These are phyloP conservation scores for Canavalia gladiata DNA, from an alignment of 306 rosid genomes.

Conservation along the genomic window DNA sequence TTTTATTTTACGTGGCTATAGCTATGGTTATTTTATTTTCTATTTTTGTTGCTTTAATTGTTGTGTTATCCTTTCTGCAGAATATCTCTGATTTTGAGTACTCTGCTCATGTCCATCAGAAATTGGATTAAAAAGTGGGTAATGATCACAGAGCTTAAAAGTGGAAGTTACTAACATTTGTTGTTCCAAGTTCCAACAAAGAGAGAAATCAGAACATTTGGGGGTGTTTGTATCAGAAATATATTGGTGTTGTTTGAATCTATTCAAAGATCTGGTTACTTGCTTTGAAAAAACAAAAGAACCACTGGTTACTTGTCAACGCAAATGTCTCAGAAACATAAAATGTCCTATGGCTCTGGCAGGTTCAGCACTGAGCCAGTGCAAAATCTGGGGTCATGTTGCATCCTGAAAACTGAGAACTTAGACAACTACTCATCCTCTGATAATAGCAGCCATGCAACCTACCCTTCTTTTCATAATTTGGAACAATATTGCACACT, in stretches of 20 bases:
- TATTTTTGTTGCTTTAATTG: constrained; percentile 23
- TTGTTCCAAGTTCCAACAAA: neutral
- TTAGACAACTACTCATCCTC: constrained; percentile 54
- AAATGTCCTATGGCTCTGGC: constrained; percentile 52
- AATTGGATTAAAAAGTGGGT: constrained; percentile 22
- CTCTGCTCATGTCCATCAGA: neutral
- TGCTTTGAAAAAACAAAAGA: neutral
- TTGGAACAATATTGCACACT: constrained; percentile 59
- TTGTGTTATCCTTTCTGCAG: constrained; percentile 58
- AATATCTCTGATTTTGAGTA: constrained; percentile 14
- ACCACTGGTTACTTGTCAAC: constrained; percentile 45
- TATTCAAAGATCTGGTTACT: neutral
- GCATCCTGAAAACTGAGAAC: constrained; percentile 53
- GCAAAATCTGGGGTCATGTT: constrained; percentile 61
- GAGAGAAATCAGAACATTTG: constrained; percentile 6
- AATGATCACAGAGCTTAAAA: constrained; percentile 35
- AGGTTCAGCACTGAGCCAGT: constrained; percentile 53
- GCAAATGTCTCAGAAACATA: constrained; percentile 63
- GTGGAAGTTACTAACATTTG: constrained; percentile 22
- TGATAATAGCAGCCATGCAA: constrained; percentile 52
- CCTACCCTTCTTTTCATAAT: constrained; percentile 56
- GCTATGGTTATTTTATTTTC: constrained; percentile 31
- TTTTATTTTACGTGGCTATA: constrained; percentile 6
- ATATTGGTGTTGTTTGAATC: constrained; percentile 20
- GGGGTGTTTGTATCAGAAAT: constrained; percentile 12